Percentiles rank a stretch among this genome's conserved stretches.
phyloP scores from a whole-genome alignment of 768 basidiomycete genomes.

The Daedaleopsis sinensis region DNA sequence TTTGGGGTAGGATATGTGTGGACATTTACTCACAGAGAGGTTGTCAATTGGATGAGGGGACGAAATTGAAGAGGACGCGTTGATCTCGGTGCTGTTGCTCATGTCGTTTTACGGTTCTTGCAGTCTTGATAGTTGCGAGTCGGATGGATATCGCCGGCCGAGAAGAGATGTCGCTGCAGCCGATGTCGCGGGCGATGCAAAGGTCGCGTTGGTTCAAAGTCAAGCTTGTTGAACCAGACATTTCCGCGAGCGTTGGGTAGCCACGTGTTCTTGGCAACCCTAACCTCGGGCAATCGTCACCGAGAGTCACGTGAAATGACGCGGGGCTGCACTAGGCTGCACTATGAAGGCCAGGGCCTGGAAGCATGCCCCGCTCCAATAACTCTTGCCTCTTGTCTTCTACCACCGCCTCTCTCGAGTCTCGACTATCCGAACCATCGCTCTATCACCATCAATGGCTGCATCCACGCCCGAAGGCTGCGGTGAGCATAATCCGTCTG shows the following conservation, averaged over 20 bases:
- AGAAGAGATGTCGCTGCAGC: no score
- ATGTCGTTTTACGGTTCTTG: not conserved
- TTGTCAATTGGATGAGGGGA: not conserved
- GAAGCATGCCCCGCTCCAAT: not conserved
- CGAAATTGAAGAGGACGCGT: not conserved
- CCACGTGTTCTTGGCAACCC: not conserved
- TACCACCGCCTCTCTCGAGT: slow-evolving; percentile 10
- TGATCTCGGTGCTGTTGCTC: not conserved
- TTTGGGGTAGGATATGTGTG: no score
- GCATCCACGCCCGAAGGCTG: not conserved
- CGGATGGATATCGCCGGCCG: no score
- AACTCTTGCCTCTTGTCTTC: slow-evolving; percentile 6
- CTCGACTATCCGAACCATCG: not conserved
- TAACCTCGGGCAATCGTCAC: not conserved
- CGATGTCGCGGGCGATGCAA: no score
- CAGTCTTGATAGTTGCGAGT: no score
- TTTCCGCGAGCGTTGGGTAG: not conserved
- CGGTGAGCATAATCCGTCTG: not conserved
- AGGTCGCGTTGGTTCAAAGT: no score
- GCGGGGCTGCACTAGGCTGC: slow-evolving; percentile 11
- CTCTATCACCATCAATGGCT: not conserved
- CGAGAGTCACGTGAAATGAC: slow-evolving; percentile 26
- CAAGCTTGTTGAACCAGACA: no score
- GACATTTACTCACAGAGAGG: not conserved
- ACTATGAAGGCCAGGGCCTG: not conserved